Percentiles rank a stretch among this genome's conserved stretches.
These are phyloP conservation scores for Schizophyllum commune DNA, from an alignment of 1,284 basidiomycete genomes.

Conservation along the genomic window DNA sequence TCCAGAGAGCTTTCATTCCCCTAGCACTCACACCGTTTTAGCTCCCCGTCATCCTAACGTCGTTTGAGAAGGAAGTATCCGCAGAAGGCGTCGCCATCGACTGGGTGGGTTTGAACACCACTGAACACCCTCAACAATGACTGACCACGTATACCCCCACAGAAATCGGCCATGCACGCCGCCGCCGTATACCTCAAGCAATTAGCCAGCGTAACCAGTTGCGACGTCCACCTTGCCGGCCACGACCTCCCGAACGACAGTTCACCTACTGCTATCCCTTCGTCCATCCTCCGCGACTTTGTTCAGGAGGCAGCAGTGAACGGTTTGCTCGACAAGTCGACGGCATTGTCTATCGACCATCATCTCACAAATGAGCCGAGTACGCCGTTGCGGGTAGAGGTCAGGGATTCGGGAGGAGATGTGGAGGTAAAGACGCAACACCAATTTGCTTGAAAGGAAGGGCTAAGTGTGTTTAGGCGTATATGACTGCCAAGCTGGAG, in stretches of 20 bases:
- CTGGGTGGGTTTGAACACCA: conserved; percentile 40
- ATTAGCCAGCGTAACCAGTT: conserved; percentile 18
- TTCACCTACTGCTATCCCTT: conserved; percentile 23
- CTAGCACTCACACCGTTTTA: conserved; percentile 21
- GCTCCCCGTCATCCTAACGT: conserved; percentile 52
- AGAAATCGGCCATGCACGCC: conserved; percentile 52
- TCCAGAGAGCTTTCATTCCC: conserved; percentile 3
- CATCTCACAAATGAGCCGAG: no score
- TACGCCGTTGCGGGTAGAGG: no score
- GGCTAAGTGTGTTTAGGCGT: conserved; percentile 32
- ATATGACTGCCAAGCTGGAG: conserved; percentile 53
- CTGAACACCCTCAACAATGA: conserved; percentile 2
- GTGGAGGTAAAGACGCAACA: no score
- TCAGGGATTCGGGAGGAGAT: no score
- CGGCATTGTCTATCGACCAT: conserved; percentile 40
- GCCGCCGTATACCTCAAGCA: conserved; percentile 32
- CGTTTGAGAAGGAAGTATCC: conserved; percentile 35
- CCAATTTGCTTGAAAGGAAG: no score
- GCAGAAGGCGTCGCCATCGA: conserved; percentile 34
- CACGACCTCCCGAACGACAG: conserved; percentile 2
- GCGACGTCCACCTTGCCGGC: conserved; percentile 4
- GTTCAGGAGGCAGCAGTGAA: conserved; percentile 46
- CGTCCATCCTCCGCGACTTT: conserved; percentile 48
- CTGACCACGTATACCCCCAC: background rate
- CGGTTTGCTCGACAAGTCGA: conserved; percentile 48